phyloP scores from a whole-genome alignment of 805 yeast species.

The Metschnikowia drakensbergensis region DNA sequence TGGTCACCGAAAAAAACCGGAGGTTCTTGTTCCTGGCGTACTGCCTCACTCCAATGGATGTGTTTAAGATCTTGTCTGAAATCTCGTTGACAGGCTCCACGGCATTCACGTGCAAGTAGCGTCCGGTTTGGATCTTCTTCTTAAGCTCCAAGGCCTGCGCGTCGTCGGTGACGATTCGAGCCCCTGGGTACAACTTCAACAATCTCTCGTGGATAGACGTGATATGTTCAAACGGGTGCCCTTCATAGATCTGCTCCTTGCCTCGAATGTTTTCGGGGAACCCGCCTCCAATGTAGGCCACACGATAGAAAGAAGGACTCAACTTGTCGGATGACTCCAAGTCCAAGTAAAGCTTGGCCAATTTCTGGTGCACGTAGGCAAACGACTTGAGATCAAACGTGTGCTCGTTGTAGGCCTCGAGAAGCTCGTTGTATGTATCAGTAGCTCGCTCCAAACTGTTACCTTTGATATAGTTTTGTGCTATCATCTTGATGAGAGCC shows the following conservation, averaged over 20 bases:
- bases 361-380: constrained; percentile 62
- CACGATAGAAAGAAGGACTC: constrained; percentile 74
- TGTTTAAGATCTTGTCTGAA: constrained; percentile 41
- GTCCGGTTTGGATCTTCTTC: constrained; percentile 59
- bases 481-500: constrained; percentile 63
- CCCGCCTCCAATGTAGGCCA: constrained; percentile 77
- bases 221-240: constrained; percentile 82
- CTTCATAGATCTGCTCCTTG: constrained; percentile 77
- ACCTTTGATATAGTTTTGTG: constrained; percentile 65
- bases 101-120: constrained; percentile 64
- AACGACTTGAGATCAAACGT: constrained; percentile 75
- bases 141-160: constrained; percentile 50
- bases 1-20: constrained; percentile 62
- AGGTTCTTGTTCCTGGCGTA: constrained; percentile 74
- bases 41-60: constrained; percentile 61
- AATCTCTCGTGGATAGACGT: constrained; percentile 77
- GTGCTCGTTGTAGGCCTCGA: constrained; percentile 66
- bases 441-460: constrained; percentile 76
- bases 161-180: constrained; percentile 61
- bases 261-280: constrained; percentile 77
- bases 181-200: constrained; percentile 74
- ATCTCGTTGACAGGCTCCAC: constrained; percentile 66
- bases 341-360: constrained; percentile 63
- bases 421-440: constrained; percentile 70
- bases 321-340: constrained; percentile 67